Evolutionary conservation across 108 stramenopile genomes (phyloP), one percentile per base, ranked within the genome.

Genomic region (Schizochytrium sp.): DNA sequence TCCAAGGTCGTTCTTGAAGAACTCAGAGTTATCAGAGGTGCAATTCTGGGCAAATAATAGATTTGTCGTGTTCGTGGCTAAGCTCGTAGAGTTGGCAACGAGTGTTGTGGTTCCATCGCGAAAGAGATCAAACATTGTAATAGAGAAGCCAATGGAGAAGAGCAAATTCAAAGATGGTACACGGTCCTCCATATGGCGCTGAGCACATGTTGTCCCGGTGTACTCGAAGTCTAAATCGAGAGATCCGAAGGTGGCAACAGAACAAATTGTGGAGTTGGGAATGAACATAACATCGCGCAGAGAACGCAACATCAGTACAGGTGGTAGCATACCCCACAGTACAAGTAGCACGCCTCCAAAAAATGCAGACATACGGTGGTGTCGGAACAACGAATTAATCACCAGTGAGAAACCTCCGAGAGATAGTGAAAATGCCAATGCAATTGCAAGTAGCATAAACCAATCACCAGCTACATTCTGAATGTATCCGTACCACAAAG

Each of bases 261-360:
- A 44, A 38, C 64, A 69, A 15, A 5, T 69, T 38, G 12, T 7
- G 12, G 64, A 38, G 64, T 7, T 44, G 64, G 64, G 64, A 69
- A 69, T 12, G 28, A 13, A 69, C 64, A 69, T 69, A 7, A 38
- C 12, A 2, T 69, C 64, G 1, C 44, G 10, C 12, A 69, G 3
- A 7, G 10, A 44, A 7, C 12, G 64, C 19, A 69, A 38, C 15
- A 38, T 15, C 42, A 69, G 64, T 44, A 69, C 28, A 0, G 64
- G 64, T 8, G 64, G 64, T 7, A 69, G 5, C 50, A 83, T n/a
- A 53, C 76, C 76, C 76, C 76, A 83, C 10, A 83, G 47, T 55
- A 83, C 40, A 40, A 83, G 76, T n/a, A 83, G 28, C 10, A 83
- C 13, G 2, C 76, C 53, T 8, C 76, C 76, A 10, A 83, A 10